Percentiles rank a stretch among this genome's conserved stretches.
These are phyloP conservation scores for Kwoniella europaea DNA, from an alignment of 768 basidiomycete genomes.

Conservation along the genomic window DNA sequence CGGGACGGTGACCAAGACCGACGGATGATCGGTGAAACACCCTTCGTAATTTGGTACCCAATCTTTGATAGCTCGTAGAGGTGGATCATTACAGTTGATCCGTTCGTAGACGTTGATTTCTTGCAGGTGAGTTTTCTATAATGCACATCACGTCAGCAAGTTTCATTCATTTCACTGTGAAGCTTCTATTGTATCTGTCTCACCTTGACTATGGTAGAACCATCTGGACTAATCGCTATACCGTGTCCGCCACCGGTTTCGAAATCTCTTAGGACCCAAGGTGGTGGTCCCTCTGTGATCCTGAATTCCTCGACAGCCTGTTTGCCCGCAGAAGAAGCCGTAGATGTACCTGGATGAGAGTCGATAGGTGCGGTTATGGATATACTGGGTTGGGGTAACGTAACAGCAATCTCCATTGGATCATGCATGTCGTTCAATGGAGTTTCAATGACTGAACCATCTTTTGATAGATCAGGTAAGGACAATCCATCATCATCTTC, in stretches of 20 bases:
- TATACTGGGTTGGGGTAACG: no score
- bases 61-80: neutral
- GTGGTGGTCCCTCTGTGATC: neutral
- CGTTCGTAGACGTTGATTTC: conserved; percentile 5
- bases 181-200: neutral
- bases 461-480: neutral
- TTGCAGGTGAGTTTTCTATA: neutral
- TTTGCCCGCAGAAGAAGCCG: no score
- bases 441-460: no score
- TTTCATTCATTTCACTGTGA: no score
- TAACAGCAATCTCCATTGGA: no score
- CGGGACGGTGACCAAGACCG: neutral
- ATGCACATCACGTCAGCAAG: no score
- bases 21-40: neutral
- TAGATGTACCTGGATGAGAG: no score
- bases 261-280: neutral
- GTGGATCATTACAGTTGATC: neutral
- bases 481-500: neutral
- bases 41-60: conserved; percentile 9
- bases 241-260: conserved; percentile 20
- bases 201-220: conserved; percentile 6
- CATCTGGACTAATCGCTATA: neutral
- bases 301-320: neutral
- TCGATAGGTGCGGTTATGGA: no score
- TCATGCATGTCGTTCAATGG: no score